A percentile compares a stretch with the other conserved stretches of the same genome.
These are phyloP conservation scores for Pachyrhizus erosus DNA, from an alignment of 306 rosid genomes.

Conservation along the genomic window DNA sequence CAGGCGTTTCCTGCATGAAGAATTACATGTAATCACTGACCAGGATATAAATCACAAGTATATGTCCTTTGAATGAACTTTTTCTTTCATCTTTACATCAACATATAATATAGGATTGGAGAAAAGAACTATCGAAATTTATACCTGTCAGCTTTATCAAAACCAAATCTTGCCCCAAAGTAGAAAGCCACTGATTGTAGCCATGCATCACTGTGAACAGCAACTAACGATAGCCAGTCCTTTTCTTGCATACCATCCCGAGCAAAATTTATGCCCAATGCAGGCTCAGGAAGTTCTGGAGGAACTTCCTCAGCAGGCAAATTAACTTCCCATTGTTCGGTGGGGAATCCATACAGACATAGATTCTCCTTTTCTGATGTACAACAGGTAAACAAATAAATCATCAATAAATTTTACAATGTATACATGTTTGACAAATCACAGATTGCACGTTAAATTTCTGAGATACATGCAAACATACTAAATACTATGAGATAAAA, in stretches of 20 bases:
- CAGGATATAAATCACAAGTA: too few species aligned
- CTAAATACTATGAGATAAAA: neutral
- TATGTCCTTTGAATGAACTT: too few species aligned
- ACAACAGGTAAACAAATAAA: slow-evolving; percentile 15
- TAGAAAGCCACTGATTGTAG: slow-evolving; percentile 49
- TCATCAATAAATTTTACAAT: slow-evolving; percentile 7
- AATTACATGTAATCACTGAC: neutral
- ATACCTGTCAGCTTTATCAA: slow-evolving; percentile 51
- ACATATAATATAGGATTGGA: neutral
- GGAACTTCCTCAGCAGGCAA: slow-evolving; percentile 58
- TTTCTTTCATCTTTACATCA: too few species aligned
- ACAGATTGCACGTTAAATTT: neutral
- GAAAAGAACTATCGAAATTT: slow-evolving; percentile 1
- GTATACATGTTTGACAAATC: slow-evolving; percentile 2
- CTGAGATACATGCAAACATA: neutral
- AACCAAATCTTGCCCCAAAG: slow-evolving; percentile 56
- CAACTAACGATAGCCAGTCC: slow-evolving; percentile 57
- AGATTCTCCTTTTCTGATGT: slow-evolving; percentile 50
- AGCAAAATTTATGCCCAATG: slow-evolving; percentile 53
- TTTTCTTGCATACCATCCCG: slow-evolving; percentile 53
- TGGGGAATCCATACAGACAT: slow-evolving; percentile 50
- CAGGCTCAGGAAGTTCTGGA: slow-evolving; percentile 54
- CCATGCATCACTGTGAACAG: slow-evolving; percentile 56
- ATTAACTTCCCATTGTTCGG: slow-evolving; percentile 47
- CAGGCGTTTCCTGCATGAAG: slow-evolving; percentile 60